These are phyloP conservation scores for Candida nanaspora DNA, from an alignment of 805 yeast genomes.

Conservation along the genomic window DNA sequence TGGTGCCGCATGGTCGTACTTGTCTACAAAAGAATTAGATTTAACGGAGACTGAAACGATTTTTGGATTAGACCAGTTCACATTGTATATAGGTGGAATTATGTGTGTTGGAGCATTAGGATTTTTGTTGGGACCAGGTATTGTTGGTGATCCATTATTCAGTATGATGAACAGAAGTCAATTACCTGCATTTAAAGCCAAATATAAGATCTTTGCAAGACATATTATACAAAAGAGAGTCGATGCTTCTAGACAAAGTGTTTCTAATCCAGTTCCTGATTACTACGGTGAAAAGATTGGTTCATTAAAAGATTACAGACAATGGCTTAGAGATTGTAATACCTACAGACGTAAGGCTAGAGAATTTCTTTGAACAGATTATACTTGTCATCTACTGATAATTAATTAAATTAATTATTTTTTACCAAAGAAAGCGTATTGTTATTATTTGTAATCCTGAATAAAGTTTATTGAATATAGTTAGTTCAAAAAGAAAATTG, in stretches of 20 bases:
- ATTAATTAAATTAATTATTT: not conserved
- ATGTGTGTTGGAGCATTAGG: conserved; percentile 71
- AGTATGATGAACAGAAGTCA: conserved; percentile 40
- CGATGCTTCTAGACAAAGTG: conserved; percentile 85
- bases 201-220: conserved; percentile 68
- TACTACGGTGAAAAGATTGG: conserved; percentile 96
- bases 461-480: not conserved
- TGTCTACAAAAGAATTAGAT: conserved; percentile 80
- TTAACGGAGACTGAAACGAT: conserved; percentile 84
- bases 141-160: conserved; percentile 66
- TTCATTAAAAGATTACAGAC: conserved; percentile 77
- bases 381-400: no score
- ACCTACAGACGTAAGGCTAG: conserved; percentile 79
- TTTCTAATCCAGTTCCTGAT: conserved; percentile 96
- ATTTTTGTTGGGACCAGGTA: conserved; percentile 71
- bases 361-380: conserved; percentile 68
- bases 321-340: conserved; percentile 93
- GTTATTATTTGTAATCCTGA: not conserved
- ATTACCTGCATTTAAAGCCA: conserved; percentile 42
- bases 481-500: not conserved
- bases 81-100: conserved; percentile 70
- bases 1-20: conserved; percentile 60
- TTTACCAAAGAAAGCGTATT: no score
- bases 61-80: conserved; percentile 84
- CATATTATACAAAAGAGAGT: conserved; percentile 77